Percentiles rank a stretch among this genome's conserved stretches.
Evolutionary conservation across 495 filamentous ascomycete species (phyloP).

Genomic region (Jackrogersella multiformis): DNA sequence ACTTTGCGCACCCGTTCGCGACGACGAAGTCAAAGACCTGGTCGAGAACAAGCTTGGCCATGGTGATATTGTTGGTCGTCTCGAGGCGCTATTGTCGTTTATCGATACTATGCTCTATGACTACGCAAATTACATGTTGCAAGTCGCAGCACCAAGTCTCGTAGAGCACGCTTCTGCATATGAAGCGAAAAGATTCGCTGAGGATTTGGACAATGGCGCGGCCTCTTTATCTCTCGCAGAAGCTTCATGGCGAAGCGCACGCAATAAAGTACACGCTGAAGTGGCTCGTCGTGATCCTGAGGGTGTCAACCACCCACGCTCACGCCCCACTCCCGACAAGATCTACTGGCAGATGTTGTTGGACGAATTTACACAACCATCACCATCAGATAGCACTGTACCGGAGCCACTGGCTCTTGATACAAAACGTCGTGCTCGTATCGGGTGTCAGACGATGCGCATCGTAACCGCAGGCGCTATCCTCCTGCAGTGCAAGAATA

Average conservation of each 20-base stretch:
- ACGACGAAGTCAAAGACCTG: slow-evolving; percentile 82
- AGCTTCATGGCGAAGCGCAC: slow-evolving; percentile 76
- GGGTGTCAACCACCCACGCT: slow-evolving; percentile 62
- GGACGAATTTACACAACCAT: slow-evolving; percentile 61
- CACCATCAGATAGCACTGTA: slow-evolving; percentile 63
- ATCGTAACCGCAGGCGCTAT: slow-evolving; percentile 84
- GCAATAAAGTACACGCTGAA: slow-evolving; percentile 74
- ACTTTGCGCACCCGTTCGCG: slow-evolving; percentile 91
- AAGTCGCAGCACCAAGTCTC: slow-evolving; percentile 79
- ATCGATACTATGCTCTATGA: slow-evolving; percentile 94
- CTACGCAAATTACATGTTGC: slow-evolving; percentile 92
- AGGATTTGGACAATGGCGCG: slow-evolving; percentile 68
- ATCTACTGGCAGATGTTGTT: slow-evolving; percentile 83
- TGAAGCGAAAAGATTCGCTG: slow-evolving; percentile 79
- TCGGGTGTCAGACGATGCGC: slow-evolving; percentile 74
- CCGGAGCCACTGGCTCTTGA: slow-evolving; percentile 92
- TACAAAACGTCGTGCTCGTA: slow-evolving; percentile 68
- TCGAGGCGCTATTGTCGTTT: slow-evolving; percentile 83
- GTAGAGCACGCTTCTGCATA: slow-evolving; percentile 83
- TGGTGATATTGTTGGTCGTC: slow-evolving; percentile 84
- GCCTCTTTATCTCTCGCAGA: slow-evolving; percentile 70
- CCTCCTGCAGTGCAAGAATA: slow-evolving; percentile 90
- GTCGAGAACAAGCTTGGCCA: slow-evolving; percentile 70
- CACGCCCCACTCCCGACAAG: slow-evolving; percentile 68
- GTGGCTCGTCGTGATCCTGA: slow-evolving; percentile 77